phyloP scores from a whole-genome alignment of 1,284 basidiomycete genomes.

The Cryptococcus sp. region DNA sequence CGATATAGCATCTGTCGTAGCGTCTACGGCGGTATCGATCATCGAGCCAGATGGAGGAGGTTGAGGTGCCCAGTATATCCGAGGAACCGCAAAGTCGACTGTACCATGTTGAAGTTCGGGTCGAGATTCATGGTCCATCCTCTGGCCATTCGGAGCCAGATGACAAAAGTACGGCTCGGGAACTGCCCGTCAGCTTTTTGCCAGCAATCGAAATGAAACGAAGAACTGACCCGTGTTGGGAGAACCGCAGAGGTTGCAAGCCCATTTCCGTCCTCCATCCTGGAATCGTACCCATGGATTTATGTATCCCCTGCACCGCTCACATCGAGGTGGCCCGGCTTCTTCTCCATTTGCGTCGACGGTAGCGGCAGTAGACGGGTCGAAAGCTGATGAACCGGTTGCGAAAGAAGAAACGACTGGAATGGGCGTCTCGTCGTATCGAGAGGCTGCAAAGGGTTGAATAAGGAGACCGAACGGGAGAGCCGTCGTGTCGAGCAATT shows the following conservation, averaged over 20 bases:
- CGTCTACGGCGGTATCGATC: slow-evolving; percentile 52
- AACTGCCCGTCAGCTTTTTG: slow-evolving; percentile 51
- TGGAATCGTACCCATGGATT: slow-evolving; percentile 91
- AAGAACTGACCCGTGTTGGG: slow-evolving; percentile 66
- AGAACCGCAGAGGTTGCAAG: slow-evolving; percentile 83
- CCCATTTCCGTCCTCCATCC: slow-evolving; percentile 80
- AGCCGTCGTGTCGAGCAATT: slow-evolving; percentile 73
- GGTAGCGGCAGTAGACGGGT: slow-evolving; percentile 78
- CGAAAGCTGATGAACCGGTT: slow-evolving; percentile 39
- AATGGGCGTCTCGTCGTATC: slow-evolving; percentile 72
- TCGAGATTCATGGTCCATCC: slow-evolving; percentile 75
- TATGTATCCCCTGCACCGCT: slow-evolving; percentile 81
- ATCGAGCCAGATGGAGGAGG: slow-evolving; percentile 44
- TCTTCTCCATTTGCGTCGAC: slow-evolving; percentile 58
- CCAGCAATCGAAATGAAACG: neutral
- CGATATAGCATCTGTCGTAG: slow-evolving; percentile 41
- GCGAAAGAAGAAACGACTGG: slow-evolving; percentile 60
- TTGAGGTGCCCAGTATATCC: slow-evolving; percentile 80
- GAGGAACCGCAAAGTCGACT: slow-evolving; percentile 80
- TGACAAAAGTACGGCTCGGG: slow-evolving; percentile 77
- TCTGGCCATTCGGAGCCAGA: slow-evolving; percentile 70
- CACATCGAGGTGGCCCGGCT: slow-evolving; percentile 79
- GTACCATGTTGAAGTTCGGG: slow-evolving; percentile 88
- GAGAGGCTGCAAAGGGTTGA: slow-evolving; percentile 83
- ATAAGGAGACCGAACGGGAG: slow-evolving; percentile 80